Percentiles rank a stretch among this genome's conserved stretches.
phyloP scores from a whole-genome alignment of 495 filamentous ascomycete genomes.

The Neurospora sp. region DNA sequence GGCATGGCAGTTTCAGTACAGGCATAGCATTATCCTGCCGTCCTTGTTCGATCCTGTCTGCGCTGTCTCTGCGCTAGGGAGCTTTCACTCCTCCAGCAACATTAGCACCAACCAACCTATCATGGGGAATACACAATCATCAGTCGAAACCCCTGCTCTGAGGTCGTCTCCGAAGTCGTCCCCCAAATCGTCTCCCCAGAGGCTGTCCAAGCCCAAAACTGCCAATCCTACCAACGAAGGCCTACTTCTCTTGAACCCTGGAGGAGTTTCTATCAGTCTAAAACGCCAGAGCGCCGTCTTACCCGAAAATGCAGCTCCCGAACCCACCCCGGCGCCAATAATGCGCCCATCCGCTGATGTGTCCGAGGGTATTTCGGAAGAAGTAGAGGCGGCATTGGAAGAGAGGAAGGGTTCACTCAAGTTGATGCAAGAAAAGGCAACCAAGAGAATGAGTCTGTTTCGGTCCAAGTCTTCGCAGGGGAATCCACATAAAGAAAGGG shows the following conservation, averaged over 20 bases:
- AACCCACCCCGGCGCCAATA: slow-evolving; percentile 6
- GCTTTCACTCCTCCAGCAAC: slow-evolving; percentile 5
- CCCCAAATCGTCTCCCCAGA: slow-evolving; percentile 18
- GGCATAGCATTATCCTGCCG: slow-evolving; percentile 28
- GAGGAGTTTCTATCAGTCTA: slow-evolving; percentile 21
- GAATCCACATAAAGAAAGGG: slow-evolving; percentile 4
- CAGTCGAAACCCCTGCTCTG: slow-evolving; percentile 23
- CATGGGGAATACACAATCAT: slow-evolving; percentile 40
- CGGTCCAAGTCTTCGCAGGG: slow-evolving; percentile 21
- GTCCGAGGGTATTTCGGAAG: slow-evolving; percentile 1
- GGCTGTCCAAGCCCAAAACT: slow-evolving; percentile 39
- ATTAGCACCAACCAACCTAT: slow-evolving; percentile 1
- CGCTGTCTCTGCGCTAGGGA: not conserved
- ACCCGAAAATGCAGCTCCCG: slow-evolving; percentile 11
- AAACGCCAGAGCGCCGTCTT: slow-evolving; percentile 16
- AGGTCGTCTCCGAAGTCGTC: slow-evolving; percentile 12
- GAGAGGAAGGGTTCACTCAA: slow-evolving; percentile 11
- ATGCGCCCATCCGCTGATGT: slow-evolving; percentile 2
- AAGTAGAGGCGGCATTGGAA: not conserved
- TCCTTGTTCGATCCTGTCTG: not conserved
- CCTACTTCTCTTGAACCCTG: slow-evolving; percentile 26
- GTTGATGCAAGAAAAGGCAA: slow-evolving; percentile 11
- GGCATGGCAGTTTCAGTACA: slow-evolving; percentile 34
- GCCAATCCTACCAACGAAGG: slow-evolving; percentile 33
- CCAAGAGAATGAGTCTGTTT: slow-evolving; percentile 21